Evolutionary conservation across 176 grass and related monocot species (phyloP), one percentile per base, ranked within the genome.

Genomic region (Carex myosuroides): DNA sequence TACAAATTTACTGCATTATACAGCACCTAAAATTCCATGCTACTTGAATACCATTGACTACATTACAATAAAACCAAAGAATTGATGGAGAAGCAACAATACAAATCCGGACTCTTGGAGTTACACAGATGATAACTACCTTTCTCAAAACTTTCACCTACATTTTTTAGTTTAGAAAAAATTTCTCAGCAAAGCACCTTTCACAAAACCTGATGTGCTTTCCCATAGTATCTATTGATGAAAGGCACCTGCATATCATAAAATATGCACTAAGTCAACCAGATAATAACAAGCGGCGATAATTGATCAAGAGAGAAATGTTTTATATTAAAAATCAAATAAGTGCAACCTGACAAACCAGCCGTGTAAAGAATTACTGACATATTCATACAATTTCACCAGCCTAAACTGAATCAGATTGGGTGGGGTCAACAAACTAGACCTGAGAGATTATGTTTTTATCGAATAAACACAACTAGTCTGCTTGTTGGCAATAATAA

Each of bases 211-310:
- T 72, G 73, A 77, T 97, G 94, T 12, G 90, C 87, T 1, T 92
- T 18, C 63, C 90, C 85, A 53, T 97, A 97, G 48, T 94, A 94
- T 89, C 94, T 92, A 24, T 97, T 97, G 60, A 92, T 94, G 81
- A 89, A 94, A 14, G 9, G 57, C 1, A 85, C 76, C 94, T 97
- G 88, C 84, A 73, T 42, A 85, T 74, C 59, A 26, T 57, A 82
- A 33, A 13, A 80, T 10, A 60, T 44, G 67, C 75, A 55, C 33
- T 64, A 9, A 78, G 29, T 32, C 26, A 67, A 79, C 60, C 82
- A 79, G 46, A 48, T 48, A 29, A 61, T 63, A 74, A 24, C 16
- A 74, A n/a, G 1, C 9, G 18, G 41, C 35, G 13, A 78, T 44
- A 42, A 37, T 22, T 60, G 33, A 46, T 72, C 10, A 29, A 77